Percentiles rank a stretch among this genome's conserved stretches.
Conservation (phyloP, 164 flowering plant genomes). For the Tetrastigma voinierianum region DNA sequence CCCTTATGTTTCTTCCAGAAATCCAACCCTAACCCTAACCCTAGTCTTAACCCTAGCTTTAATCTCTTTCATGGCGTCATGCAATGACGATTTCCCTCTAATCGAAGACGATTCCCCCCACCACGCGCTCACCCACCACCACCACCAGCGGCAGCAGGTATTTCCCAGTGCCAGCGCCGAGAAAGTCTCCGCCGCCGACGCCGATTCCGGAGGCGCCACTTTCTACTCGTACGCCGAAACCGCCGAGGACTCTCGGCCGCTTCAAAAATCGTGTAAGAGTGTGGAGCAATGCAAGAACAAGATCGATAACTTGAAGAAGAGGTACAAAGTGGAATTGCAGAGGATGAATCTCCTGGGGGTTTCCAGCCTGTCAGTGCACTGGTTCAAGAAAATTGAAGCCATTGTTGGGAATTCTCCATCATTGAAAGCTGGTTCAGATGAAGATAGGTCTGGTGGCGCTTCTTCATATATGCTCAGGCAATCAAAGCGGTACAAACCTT, state of each 20-base stretch:
- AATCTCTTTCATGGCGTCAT: conserved; percentile 44
- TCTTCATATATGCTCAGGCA: conserved; percentile 34
- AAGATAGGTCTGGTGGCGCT: conserved; percentile 47
- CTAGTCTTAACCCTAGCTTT: too few species aligned
- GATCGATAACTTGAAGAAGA: conserved; percentile 91
- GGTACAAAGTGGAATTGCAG: conserved; percentile 85
- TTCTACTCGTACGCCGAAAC: conserved; percentile 35
- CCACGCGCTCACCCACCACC: conserved; percentile 3
- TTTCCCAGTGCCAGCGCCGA: conserved; percentile 21
- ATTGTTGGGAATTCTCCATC: conserved; percentile 63
- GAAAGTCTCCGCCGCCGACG: conserved; percentile 20
- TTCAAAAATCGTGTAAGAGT: conserved; percentile 44
- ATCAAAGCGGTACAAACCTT: conserved; percentile 50
- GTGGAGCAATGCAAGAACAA: conserved; percentile 98
- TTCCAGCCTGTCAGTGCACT: conserved; percentile 70
- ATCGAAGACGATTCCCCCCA: conserved; percentile 35
- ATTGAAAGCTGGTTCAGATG: conserved; percentile 43
- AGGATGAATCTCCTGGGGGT: conserved; percentile 67
- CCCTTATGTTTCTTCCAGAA: too few species aligned
- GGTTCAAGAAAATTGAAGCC: conserved; percentile 86
- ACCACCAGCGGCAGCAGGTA: conserved; percentile 25
- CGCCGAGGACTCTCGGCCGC: conserved; percentile 29
- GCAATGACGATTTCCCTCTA: conserved; percentile 67
- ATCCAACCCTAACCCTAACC: conserved; percentile 23
- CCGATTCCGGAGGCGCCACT: conserved; percentile 28